Evolutionary conservation across 305 asterid species (phyloP).

Genomic region (Rubia occidens): DNA sequence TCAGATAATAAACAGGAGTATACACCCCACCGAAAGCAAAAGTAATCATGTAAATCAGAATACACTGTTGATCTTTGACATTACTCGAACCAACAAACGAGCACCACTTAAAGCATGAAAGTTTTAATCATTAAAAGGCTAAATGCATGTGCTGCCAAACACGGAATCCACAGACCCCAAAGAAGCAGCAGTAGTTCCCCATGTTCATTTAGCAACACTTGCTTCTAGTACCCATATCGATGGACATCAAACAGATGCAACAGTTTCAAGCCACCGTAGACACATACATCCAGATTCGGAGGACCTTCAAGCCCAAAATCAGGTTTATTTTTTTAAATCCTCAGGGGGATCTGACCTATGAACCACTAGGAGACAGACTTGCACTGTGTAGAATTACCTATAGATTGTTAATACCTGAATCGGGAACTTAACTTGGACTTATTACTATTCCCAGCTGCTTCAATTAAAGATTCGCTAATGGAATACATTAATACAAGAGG

Average conservation of each 20-base stretch:
- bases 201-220: not conserved
- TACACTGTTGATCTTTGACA: too few species aligned
- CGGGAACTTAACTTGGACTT: not conserved
- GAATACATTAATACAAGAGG: not conserved
- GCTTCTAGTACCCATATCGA: not conserved
- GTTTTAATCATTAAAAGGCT: not conserved
- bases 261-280: not conserved
- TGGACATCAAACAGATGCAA: not conserved
- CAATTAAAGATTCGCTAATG: not conserved
- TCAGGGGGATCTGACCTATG: not conserved
- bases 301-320: slow-evolving; percentile 5
- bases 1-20: not conserved
- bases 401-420: not conserved
- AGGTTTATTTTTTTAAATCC: not conserved
- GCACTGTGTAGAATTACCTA: not conserved
- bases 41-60: too few species aligned
- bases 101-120: not conserved
- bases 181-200: not conserved
- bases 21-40: not conserved
- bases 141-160: not conserved
- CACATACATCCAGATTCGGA: not conserved
- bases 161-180: not conserved
- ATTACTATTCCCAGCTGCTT: not conserved
- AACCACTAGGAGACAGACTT: not conserved
- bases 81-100: too few species aligned